Conservation (phyloP, 495 filamentous ascomycete genomes). For the Chaetomidium leptoderma region DNA sequence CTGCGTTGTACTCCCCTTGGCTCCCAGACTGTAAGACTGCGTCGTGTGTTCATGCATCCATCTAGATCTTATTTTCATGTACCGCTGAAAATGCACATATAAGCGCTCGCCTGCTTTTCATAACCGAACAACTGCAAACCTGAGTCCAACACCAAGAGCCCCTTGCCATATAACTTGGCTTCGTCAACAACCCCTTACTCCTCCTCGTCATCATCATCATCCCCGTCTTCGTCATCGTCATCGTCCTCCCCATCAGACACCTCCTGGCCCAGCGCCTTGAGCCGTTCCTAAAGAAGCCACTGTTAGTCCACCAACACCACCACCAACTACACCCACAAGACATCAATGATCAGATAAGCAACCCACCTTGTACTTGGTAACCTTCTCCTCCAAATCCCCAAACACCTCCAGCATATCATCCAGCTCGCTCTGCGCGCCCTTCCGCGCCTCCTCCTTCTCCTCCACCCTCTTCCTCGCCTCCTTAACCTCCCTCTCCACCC, state of each 20-base stretch:
- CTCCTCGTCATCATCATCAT: slow-evolving; percentile 51
- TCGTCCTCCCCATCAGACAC: slow-evolving; percentile 78
- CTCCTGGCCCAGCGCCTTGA: slow-evolving; percentile 66
- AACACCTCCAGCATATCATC: slow-evolving; percentile 86
- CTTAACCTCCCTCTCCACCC: slow-evolving; percentile 19
- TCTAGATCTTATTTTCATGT: too few relatives aligned
- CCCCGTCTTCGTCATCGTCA: slow-evolving; percentile 59
- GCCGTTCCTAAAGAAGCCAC: slow-evolving; percentile 55
- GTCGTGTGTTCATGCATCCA: too few relatives aligned
- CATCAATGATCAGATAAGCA: neutral
- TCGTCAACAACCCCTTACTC: slow-evolving; percentile 31
- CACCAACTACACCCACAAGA: neutral
- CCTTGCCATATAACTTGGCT: too few relatives aligned
- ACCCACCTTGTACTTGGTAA: slow-evolving; percentile 72
- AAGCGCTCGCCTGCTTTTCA: slow-evolving; percentile 10
- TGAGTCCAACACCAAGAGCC: too few relatives aligned
- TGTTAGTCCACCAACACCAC: slow-evolving; percentile 12
- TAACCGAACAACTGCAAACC: neutral
- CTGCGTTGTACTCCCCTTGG: too few relatives aligned
- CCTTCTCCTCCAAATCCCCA: slow-evolving; percentile 84
- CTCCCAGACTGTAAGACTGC: too few relatives aligned
- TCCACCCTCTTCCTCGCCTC: slow-evolving; percentile 18
- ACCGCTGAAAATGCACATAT: slow-evolving; percentile 9
- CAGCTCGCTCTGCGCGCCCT: slow-evolving; percentile 62
- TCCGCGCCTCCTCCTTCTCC: slow-evolving; percentile 34